These are phyloP conservation scores for Trichomonas gallinae DNA, from an alignment of 208 protist genomes.

Conservation along the genomic window DNA sequence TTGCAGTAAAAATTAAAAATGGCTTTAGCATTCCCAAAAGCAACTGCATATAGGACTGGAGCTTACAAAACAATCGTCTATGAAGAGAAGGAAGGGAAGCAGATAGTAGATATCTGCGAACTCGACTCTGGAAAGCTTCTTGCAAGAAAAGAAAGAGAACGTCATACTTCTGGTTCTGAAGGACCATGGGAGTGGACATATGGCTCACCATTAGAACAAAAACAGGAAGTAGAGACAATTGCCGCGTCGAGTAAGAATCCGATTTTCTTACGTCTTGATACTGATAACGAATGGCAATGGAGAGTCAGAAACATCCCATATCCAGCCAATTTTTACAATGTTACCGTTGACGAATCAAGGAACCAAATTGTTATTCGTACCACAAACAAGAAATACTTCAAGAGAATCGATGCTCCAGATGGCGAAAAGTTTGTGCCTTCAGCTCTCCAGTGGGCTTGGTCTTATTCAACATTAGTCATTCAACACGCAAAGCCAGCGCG, in stretches of 20 bases:
- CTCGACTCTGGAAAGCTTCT: neutral
- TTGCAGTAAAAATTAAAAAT: no score
- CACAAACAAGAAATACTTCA: conserved; percentile 64
- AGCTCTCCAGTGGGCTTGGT: neutral
- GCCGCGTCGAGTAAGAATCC: neutral
- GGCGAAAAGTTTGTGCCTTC: neutral
- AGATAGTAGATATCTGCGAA: neutral
- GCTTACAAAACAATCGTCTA: neutral
- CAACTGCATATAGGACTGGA: neutral
- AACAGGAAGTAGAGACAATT: conserved; percentile 5
- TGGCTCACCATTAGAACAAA: neutral
- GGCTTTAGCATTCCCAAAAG: neutral
- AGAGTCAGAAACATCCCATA: conserved; percentile 66
- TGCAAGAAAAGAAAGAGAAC: neutral
- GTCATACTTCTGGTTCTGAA: neutral
- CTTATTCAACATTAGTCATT: neutral
- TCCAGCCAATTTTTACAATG: conserved; percentile 56
- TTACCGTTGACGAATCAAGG: conserved; percentile 54
- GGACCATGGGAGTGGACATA: neutral
- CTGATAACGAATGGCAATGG: neutral
- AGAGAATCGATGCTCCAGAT: conserved; percentile 21
- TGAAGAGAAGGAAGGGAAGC: neutral
- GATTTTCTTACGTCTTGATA: neutral
- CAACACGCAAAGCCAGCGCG: neutral
- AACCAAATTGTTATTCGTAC: conserved; percentile 71